Evolutionary conservation across 306 rosid genomes (phyloP).

Genomic region (Cercis canadensis): DNA sequence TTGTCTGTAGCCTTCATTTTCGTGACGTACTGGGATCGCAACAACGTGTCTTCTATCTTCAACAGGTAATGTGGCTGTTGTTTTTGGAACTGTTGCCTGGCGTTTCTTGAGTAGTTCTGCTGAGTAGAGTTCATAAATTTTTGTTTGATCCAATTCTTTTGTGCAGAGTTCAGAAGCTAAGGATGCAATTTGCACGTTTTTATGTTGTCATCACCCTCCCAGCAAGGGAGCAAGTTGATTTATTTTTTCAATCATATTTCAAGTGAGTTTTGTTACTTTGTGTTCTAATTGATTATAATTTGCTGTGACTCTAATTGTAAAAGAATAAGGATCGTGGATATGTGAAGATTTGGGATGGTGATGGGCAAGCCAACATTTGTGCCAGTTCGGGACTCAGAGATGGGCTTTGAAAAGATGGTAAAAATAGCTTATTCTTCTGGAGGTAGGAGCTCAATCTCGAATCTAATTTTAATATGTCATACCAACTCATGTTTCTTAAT

Average conservation of each 20-base stretch:
- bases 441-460: conserved; percentile 52
- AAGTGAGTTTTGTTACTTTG: conserved; percentile 52
- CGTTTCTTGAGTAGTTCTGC: conserved; percentile 10
- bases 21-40: conserved; percentile 68
- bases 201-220: conserved; percentile 67
- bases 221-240: conserved; percentile 64
- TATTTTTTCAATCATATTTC: conserved; percentile 76
- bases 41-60: conserved; percentile 53
- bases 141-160: conserved; percentile 24
- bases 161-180: conserved; percentile 74
- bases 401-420: conserved; percentile 94
- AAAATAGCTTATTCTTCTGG: conserved; percentile 91
- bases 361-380: conserved; percentile 90
- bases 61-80: conserved; percentile 56
- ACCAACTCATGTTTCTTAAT: conserved; percentile 32
- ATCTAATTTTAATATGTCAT: conserved; percentile 18
- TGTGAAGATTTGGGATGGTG: conserved; percentile 68
- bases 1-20: conserved; percentile 82
- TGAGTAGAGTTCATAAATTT: conserved; percentile 6
- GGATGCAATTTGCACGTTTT: conserved; percentile 73
- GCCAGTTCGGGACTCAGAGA: conserved; percentile 82
- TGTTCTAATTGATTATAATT: conserved; percentile 26
- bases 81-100: conserved; percentile 19
- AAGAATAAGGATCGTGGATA: conserved; percentile 14
- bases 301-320: conserved; percentile 6